These are phyloP conservation scores for Phlyctochytrium bullatum DNA, from an alignment of 192 early-diverging fungal species.

Conservation along the genomic window DNA sequence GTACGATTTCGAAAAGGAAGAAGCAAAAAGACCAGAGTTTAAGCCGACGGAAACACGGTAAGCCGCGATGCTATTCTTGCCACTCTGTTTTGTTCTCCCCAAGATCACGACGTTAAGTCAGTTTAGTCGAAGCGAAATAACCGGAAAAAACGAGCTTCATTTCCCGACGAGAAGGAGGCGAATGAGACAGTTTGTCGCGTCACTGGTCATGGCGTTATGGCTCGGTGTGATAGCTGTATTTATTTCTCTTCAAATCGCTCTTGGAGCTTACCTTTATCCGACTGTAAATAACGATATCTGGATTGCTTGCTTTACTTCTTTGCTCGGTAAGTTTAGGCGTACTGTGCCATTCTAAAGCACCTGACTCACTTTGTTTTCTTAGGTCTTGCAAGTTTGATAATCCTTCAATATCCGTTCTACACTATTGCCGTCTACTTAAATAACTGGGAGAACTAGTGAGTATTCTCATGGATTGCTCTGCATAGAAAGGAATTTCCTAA, in stretches of 20 bases:
- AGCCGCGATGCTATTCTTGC: conserved; percentile 38
- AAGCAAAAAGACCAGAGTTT: conserved; percentile 53
- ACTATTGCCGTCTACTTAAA: conserved; percentile 41
- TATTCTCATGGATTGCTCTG: conserved; percentile 8
- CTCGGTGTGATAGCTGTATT: conserved; percentile 26
- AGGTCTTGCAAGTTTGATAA: conserved; percentile 22
- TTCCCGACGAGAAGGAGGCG: conserved; percentile 43
- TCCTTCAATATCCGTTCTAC: conserved; percentile 23
- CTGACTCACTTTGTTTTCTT: background rate
- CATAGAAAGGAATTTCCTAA: background rate
- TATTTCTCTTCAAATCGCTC: conserved; percentile 41
- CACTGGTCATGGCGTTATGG: conserved; percentile 40
- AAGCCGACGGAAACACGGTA: conserved; percentile 17
- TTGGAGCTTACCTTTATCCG: conserved; percentile 24
- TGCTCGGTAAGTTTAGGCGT: conserved; percentile 35
- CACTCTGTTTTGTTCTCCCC: conserved; percentile 19
- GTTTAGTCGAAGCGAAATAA: conserved; percentile 38
- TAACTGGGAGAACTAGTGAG: conserved; percentile 50
- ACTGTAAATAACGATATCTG: conserved; percentile 19
- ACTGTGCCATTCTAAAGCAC: conserved; percentile 5
- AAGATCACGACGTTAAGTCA: background rate
- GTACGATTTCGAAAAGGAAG: conserved; percentile 45
- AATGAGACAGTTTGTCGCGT: conserved; percentile 34
- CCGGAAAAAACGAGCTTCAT: conserved; percentile 47
- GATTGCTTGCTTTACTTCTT: conserved; percentile 32